phyloP scores from a whole-genome alignment of 495 filamentous ascomycete genomes.

The Podospora didyma region DNA sequence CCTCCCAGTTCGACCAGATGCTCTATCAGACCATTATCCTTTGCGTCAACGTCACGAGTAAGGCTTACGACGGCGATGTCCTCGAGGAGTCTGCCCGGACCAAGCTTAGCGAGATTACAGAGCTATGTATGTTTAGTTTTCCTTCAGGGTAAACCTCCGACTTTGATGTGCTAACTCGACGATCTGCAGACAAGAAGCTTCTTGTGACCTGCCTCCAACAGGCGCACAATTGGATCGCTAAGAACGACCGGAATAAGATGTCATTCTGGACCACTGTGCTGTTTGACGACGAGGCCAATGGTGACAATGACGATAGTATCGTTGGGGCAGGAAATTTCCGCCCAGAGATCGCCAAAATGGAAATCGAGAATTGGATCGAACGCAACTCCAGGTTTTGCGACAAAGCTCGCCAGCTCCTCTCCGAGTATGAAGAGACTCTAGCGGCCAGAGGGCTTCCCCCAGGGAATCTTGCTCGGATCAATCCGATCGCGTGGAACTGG shows the following conservation, averaged over 20 bases:
- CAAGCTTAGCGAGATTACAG: constrained; percentile 51
- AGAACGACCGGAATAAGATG: constrained; percentile 88
- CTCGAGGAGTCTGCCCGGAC: constrained; percentile 56
- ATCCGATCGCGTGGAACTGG: constrained; percentile 41
- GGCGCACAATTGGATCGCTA: constrained; percentile 86
- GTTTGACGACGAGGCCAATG: constrained; percentile 55
- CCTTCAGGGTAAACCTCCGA: neutral
- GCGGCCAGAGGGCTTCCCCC: constrained; percentile 24
- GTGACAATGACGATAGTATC: constrained; percentile 43
- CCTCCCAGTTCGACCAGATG: constrained; percentile 72
- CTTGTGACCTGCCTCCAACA: constrained; percentile 87
- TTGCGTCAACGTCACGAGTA: constrained; percentile 81
- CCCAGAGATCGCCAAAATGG: constrained; percentile 36
- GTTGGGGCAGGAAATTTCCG: constrained; percentile 39
- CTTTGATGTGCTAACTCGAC: constrained; percentile 11
- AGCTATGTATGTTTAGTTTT: constrained; percentile 42
- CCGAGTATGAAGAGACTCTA: constrained; percentile 31
- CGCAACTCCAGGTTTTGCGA: constrained; percentile 48
- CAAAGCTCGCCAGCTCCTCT: constrained; percentile 35
- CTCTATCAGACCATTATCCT: constrained; percentile 79
- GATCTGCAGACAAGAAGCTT: constrained; percentile 72
- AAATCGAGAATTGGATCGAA: constrained; percentile 47
- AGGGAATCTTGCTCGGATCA: constrained; percentile 31
- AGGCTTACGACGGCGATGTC: constrained; percentile 84
- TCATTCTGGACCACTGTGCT: constrained; percentile 80